phyloP scores from a whole-genome alignment of 371 early-diverging fungal genomes.

The Mucor sp. region DNA sequence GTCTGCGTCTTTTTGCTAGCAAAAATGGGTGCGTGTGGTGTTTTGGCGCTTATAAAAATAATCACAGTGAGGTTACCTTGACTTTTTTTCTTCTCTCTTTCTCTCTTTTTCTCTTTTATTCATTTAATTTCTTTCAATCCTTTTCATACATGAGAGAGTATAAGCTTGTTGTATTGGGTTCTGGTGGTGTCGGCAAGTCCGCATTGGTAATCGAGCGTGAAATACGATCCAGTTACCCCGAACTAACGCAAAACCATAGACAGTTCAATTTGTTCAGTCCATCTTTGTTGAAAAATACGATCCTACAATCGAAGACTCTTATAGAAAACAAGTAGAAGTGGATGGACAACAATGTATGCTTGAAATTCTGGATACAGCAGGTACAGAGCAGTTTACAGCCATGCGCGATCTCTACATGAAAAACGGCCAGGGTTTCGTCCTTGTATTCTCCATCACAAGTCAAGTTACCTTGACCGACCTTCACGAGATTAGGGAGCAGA shows the following conservation, averaged over 20 bases:
- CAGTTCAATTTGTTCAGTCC: slow-evolving; percentile 91
- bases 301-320: slow-evolving; percentile 91
- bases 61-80: neutral
- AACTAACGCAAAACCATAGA: slow-evolving; percentile 47
- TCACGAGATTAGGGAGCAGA: slow-evolving; percentile 76
- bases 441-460: slow-evolving; percentile 86
- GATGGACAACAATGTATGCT: slow-evolving; percentile 86
- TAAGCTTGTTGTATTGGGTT: slow-evolving; percentile 86
- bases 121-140: neutral
- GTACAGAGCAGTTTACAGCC: slow-evolving; percentile 88
- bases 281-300: slow-evolving; percentile 91
- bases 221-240: neutral
- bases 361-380: slow-evolving; percentile 89
- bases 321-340: slow-evolving; percentile 86
- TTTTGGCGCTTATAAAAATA: neutral
- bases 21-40: neutral
- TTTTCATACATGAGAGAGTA: slow-evolving; percentile 66
- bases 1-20: neutral
- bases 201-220: slow-evolving; percentile 66
- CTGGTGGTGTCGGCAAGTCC: slow-evolving; percentile 90
- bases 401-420: slow-evolving; percentile 93
- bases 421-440: slow-evolving; percentile 87
- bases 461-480: slow-evolving; percentile 82
- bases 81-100: neutral
- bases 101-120: neutral